phyloP scores from a whole-genome alignment of 352 stramenopile species.

The Globisporangium irregulare region DNA sequence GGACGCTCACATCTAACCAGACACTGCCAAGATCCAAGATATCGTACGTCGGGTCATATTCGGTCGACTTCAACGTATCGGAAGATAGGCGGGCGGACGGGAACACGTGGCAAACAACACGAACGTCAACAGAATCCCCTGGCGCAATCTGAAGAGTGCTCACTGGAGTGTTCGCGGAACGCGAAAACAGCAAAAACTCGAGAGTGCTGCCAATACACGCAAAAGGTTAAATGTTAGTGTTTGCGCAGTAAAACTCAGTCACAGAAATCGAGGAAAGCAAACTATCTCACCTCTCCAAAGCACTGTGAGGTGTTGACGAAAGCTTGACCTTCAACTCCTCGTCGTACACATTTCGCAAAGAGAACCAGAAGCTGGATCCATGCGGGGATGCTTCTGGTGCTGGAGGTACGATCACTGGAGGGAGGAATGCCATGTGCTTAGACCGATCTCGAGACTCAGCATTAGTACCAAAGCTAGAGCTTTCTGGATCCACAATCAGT shows the following conservation, averaged over 20 bases:
- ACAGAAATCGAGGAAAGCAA: background rate
- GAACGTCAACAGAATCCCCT: conserved; percentile 82
- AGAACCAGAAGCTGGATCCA: conserved; percentile 81
- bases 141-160: conserved; percentile 60
- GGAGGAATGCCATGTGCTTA: conserved; percentile 62
- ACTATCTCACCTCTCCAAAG: conserved; percentile 41
- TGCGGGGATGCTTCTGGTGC: conserved; percentile 43
- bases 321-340: conserved; percentile 76
- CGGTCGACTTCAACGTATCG: conserved; percentile 37
- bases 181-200: conserved; percentile 72
- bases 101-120: conserved; percentile 74
- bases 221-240: conserved; percentile 13
- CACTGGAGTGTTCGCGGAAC: conserved; percentile 79
- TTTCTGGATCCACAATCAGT: conserved; percentile 74
- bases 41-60: conserved; percentile 35
- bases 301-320: conserved; percentile 35
- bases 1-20: conserved; percentile 63
- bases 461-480: conserved; percentile 37
- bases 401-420: conserved; percentile 69
- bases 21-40: conserved; percentile 64
- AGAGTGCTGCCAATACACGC: conserved; percentile 39
- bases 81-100: conserved; percentile 54
- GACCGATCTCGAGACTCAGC: conserved; percentile 19
- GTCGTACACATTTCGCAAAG: conserved; percentile 83
- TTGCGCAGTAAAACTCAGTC: background rate